phyloP scores from a whole-genome alignment of 352 stramenopile genomes.

The Saprolegnia parasitica region DNA sequence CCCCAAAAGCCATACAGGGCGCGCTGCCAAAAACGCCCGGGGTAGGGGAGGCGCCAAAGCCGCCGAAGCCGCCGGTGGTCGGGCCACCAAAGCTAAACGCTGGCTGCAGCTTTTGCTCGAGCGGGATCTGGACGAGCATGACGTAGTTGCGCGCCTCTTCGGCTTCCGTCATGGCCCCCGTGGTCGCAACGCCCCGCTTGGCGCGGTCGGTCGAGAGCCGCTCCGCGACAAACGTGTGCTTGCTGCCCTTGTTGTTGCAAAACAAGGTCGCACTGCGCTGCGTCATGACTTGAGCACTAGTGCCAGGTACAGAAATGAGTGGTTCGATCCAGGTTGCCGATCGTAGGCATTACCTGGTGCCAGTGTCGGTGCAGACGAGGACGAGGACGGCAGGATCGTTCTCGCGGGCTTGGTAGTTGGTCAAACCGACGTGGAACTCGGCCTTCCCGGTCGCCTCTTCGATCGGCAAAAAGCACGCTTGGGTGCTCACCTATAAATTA shows the following conservation, averaged over 20 bases:
- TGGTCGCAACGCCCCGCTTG: constrained; percentile 7
- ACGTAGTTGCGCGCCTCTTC: constrained; percentile 26
- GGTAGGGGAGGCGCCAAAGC: neutral
- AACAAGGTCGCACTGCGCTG: constrained; percentile 13
- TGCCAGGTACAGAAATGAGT: neutral
- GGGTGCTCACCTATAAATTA: constrained; percentile 7
- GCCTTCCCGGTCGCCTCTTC: neutral
- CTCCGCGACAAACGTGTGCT: constrained; percentile 19
- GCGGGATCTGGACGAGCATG: constrained; percentile 27
- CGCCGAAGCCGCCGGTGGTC: neutral
- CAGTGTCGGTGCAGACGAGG: constrained; percentile 21
- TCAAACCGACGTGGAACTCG: constrained; percentile 20
- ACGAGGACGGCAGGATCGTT: constrained; percentile 6
- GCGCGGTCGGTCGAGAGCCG: constrained; percentile 11
- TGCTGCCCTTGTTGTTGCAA: constrained; percentile 22
- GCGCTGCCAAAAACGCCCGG: neutral
- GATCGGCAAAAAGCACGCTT: constrained; percentile 21
- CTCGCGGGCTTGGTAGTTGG: constrained; percentile 20
- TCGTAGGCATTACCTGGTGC: constrained; percentile 13
- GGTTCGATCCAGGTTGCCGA: neutral
- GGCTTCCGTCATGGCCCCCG: constrained; percentile 17
- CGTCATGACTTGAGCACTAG: constrained; percentile 25
- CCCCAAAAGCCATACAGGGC: constrained; percentile 3
- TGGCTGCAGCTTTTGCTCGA: neutral
- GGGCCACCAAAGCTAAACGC: neutral